These are phyloP conservation scores for Chamaenerion angustifolium DNA, from an alignment of 345 rosid species.

Conservation along the genomic window DNA sequence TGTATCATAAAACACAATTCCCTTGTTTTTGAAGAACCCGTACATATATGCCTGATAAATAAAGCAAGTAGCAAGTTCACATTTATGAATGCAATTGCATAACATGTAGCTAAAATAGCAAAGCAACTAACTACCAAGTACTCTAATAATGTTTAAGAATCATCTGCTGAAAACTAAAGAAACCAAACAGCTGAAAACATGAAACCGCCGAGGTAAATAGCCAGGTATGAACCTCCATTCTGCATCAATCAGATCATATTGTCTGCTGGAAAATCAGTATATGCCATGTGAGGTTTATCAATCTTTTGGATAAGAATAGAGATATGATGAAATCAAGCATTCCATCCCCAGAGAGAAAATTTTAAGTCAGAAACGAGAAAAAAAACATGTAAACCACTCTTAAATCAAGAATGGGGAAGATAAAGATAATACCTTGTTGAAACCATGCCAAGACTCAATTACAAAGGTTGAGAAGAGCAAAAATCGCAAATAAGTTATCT, in stretches of 20 bases:
- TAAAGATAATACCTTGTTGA: constrained; percentile 62
- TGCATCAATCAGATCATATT: constrained; percentile 25
- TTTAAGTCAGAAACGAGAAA: not conserved
- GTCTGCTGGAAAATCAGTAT: constrained; percentile 64
- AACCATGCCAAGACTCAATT: constrained; percentile 95
- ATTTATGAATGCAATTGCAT: not conserved
- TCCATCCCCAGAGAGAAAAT: too few species aligned
- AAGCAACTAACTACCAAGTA: not conserved
- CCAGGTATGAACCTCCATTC: constrained; percentile 99
- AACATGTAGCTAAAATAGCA: not conserved
- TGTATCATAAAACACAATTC: constrained; percentile 94
- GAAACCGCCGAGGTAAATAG: constrained; percentile 95
- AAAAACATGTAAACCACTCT: not conserved
- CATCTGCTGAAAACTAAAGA: not conserved
- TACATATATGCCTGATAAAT: constrained; percentile 87
- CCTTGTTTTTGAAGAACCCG: constrained; percentile 96
- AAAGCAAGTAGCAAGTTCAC: not conserved
- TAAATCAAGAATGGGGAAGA: constrained; percentile 3
- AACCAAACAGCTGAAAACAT: constrained; percentile 53
- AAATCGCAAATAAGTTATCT: constrained; percentile 92
- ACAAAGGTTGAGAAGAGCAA: constrained; percentile 94
- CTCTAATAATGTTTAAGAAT: not conserved
- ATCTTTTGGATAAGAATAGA: not conserved
- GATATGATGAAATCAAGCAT: not conserved
- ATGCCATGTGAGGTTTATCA: constrained; percentile 3